Evolutionary conservation across 768 basidiomycete species (phyloP), one percentile per base, ranked within the genome.

Genomic region (Austroboletus festivus): DNA sequence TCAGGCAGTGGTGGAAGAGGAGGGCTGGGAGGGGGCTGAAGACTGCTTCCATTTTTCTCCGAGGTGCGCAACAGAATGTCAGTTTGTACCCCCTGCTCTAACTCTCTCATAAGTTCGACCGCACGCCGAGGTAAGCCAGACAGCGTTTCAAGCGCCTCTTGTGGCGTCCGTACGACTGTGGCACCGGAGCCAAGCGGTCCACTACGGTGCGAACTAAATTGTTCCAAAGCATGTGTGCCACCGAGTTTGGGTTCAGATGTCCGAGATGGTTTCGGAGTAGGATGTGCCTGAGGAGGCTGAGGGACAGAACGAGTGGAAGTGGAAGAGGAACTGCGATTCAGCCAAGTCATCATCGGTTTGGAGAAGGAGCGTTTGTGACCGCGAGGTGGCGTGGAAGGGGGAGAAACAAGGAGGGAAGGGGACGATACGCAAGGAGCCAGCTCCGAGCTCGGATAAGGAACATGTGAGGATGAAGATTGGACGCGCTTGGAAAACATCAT

Each of bases 131-230:
- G 41, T 19, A 72, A 51, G 40, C 69, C 63, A 15, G 31, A 10
- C 4, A 33, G 12, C 9, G 31, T 4, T 15, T 33, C 71, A 24
- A 92, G 71, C 19, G 89, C 89, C 47, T 92, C 89, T 54, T 85
- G 82, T 8, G 89, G 89, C 0, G 89, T 91, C 48, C 83, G 74
- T 31, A 91, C 89, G 24, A 92, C 72, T 2, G 75, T 83, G 13
- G 89, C 89, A 34, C 89, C 87, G 18, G 77, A 62, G n/a, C 86
- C 88, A 18, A 88, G 76, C 3, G 71, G 64, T 3, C 80, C 80
- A 37, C 66, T 73, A 12, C 80, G 75, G 13, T 51, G 60, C 19
- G 49, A 30, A 44, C 44, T 37, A 24, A 71, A 46, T 4, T 60
- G 59, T 11, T 72, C 69, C 5, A 72, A 51, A 38, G 31, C 12